A percentile compares a stretch with the other conserved stretches of the same genome.
These are phyloP conservation scores for Gossypium aridum DNA, from an alignment of 441 rosid species.

Conservation along the genomic window DNA sequence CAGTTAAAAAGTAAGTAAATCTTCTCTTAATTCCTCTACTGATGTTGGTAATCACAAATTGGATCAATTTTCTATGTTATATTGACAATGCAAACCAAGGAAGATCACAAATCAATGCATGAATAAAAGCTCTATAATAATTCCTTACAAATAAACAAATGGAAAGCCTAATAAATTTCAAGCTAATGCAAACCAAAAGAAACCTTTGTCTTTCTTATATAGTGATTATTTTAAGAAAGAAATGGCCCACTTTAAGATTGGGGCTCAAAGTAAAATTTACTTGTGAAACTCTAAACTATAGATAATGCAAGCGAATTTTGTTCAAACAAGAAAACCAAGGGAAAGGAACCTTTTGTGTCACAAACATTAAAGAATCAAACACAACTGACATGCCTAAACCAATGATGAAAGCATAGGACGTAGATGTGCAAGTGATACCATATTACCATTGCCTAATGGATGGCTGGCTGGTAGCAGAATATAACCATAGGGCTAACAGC, in stretches of 20 bases:
- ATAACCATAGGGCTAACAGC: background rate
- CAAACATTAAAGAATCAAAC: background rate
- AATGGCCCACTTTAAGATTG: background rate
- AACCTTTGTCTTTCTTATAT: background rate
- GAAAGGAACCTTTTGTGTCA: background rate
- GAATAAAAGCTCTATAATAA: background rate
- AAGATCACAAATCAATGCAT: background rate
- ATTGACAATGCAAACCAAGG: background rate
- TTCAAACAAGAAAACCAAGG: background rate
- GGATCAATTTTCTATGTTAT: background rate
- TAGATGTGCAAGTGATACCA: background rate
- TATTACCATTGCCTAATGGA: background rate
- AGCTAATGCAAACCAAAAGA: background rate
- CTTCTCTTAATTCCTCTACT: background rate
- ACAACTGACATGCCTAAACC: background rate
- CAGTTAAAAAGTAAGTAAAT: background rate
- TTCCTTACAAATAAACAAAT: background rate
- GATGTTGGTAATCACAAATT: background rate
- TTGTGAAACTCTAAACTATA: background rate
- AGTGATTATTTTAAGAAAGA: background rate
- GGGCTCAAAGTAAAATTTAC: background rate
- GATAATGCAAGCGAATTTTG: background rate
- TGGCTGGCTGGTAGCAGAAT: background rate
- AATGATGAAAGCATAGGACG: background rate
- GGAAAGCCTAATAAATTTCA: background rate